Evolutionary conservation across 257 asterid species (phyloP).

Genomic region (Verbena officinalis): DNA sequence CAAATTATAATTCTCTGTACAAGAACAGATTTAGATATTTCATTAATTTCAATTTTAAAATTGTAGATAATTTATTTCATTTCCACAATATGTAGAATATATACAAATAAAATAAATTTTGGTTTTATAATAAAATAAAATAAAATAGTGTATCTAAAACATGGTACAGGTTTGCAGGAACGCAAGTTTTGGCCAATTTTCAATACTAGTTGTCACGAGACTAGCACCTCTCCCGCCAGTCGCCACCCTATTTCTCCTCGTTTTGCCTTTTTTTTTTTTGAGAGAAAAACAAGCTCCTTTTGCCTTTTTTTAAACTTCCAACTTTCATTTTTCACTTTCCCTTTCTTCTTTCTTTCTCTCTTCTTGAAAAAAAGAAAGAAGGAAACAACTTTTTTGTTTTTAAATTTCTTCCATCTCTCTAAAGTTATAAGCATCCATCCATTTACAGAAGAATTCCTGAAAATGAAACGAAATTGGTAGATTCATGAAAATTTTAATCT

Average conservation of each 20-base stretch:
- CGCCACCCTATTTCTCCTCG: not conserved
- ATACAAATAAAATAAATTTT: not conserved
- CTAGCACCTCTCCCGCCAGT: not conserved
- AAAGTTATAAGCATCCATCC: not conserved
- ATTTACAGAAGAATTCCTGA: not conserved
- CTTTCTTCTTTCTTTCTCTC: not conserved
- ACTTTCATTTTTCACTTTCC: too few species aligned
- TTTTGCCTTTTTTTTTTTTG: not conserved
- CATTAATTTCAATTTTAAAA: too few species aligned
- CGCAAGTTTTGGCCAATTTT: conserved; percentile 20
- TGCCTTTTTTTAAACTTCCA: too few species aligned
- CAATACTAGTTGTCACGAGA: conserved; percentile 18
- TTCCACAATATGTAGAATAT: too few species aligned
- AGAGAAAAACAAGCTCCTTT: too few species aligned
- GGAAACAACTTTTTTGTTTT: not conserved
- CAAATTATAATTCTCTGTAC: too few species aligned
- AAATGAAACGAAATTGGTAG: conserved; percentile 14
- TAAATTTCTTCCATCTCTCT: not conserved
- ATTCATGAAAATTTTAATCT: not conserved
- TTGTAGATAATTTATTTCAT: too few species aligned
- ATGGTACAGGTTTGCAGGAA: not conserved
- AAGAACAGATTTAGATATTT: too few species aligned
- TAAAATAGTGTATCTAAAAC: not conserved
- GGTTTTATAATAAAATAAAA: not conserved
- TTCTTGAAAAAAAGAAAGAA: too few species aligned